Evolutionary conservation across 208 protist genomes (phyloP), one percentile per base, ranked within the genome.

Genomic region (Wallacemonas sp.): DNA sequence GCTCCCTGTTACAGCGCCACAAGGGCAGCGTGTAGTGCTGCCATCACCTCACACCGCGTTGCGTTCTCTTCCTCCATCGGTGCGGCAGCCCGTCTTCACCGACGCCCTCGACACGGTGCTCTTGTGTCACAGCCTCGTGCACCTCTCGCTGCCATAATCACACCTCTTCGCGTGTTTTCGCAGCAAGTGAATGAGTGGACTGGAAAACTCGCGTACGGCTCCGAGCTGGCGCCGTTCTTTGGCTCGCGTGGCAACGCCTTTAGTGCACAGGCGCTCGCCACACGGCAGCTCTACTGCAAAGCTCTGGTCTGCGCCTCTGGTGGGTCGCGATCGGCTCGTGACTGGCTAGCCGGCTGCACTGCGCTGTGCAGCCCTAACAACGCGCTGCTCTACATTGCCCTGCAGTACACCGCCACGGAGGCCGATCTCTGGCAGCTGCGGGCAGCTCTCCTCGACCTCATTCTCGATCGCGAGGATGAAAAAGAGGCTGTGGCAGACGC

Each of bases 281-380:
- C 79, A 31, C 82, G 75, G 3, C 77, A 86, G 61, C 68, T 88
- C 14, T 95, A 95, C 73, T 93, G 86, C 68, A 90, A 91, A 65
- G 90, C 90, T 14, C 78, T 93, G 34, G 66, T 93, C 36, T 75
- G 88, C 62, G 79, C 82, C 47, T 80, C 75, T 1, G 84, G 90
- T 12, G 86, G 84, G 6, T 79, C 80, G 15, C 75, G 86, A 1
- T 70, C 82, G 9, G 75, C 86, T 28, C 72, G 90, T 0, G 90
- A 95, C 65, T 95, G 84, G 80, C 77, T 95, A 24, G 90, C 84
- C 12, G 90, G 86, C 14, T 84, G 70, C 61, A 68, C 86, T 5
- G 76, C 86, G 8, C 47, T 88, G 12, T 58, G 76, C 11, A 77
- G 56, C 47, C 72, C 78, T 15, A 73, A 83, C 53, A 59, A 81